A percentile compares a stretch with the other conserved stretches of the same genome.
These are phyloP conservation scores for Tillandsia fasciculata DNA, from an alignment of 176 grass and related monocot genomes.

Conservation along the genomic window DNA sequence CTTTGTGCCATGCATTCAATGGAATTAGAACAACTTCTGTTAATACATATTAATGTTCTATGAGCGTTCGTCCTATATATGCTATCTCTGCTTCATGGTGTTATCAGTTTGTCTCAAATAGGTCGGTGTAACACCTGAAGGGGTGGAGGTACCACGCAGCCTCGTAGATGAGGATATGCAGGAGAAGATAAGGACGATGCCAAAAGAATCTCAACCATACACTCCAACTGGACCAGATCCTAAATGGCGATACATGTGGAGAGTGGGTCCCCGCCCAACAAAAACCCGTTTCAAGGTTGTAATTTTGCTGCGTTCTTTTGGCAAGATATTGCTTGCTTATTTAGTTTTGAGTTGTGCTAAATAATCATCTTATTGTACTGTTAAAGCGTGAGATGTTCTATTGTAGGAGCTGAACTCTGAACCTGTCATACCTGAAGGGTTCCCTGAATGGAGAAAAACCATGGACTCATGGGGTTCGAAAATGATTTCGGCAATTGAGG, in stretches of 20 bases:
- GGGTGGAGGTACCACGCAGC: slow-evolving; percentile 82
- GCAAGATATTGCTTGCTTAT: background rate
- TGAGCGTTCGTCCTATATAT: no score
- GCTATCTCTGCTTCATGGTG: no score
- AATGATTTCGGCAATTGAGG: slow-evolving; percentile 93
- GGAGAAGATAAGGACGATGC: slow-evolving; percentile 63
- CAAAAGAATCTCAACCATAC: slow-evolving; percentile 56
- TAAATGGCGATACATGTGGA: slow-evolving; percentile 99
- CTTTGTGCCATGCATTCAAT: no score
- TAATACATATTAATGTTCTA: no score
- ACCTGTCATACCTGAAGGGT: slow-evolving; percentile 85
- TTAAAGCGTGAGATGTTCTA: no score
- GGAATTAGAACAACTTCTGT: no score
- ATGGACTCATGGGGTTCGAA: slow-evolving; percentile 95
- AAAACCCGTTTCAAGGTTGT: slow-evolving; percentile 68
- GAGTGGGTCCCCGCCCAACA: slow-evolving; percentile 65
- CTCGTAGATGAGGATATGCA: slow-evolving; percentile 81
- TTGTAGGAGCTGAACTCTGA: slow-evolving; percentile 79
- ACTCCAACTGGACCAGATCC: slow-evolving; percentile 79
- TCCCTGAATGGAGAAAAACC: slow-evolving; percentile 90
- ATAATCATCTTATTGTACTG: no score
- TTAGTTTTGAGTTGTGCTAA: background rate
- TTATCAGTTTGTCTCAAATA: slow-evolving; percentile 14
- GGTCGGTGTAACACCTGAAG: slow-evolving; percentile 95
- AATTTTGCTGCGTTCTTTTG: slow-evolving; percentile 3